A percentile compares a stretch with the other conserved stretches of the same genome.
These are phyloP conservation scores for Pseudognaphalium luteoalbum DNA, from an alignment of 129 eudicot genomes.

Conservation along the genomic window DNA sequence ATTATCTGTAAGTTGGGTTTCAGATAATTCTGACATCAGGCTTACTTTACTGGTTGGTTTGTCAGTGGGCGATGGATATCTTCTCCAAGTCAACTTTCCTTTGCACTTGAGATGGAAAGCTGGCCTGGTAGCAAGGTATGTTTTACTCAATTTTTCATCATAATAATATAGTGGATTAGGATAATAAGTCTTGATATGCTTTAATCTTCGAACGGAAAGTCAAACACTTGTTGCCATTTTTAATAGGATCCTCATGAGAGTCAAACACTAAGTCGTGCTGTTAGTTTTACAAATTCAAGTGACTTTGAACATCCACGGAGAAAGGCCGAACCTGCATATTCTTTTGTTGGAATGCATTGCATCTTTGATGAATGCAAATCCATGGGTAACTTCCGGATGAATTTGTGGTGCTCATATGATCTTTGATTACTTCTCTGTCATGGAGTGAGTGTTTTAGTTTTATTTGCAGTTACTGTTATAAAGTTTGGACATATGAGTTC, in stretches of 20 bases:
- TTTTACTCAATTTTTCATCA: background rate
- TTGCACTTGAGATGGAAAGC: conserved; percentile 71
- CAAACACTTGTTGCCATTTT: background rate
- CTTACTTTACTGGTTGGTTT: conserved; percentile 67
- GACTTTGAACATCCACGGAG: conserved; percentile 56
- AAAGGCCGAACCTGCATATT: conserved; percentile 83
- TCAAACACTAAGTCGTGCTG: conserved; percentile 60
- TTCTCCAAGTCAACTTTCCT: conserved; percentile 73
- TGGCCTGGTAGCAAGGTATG: conserved; percentile 72
- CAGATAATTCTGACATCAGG: conserved; percentile 62
- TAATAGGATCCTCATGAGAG: conserved; percentile 60
- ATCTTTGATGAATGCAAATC: conserved; percentile 98
- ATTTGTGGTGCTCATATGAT: background rate
- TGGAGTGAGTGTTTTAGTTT: conserved; percentile 9
- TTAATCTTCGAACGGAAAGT: background rate
- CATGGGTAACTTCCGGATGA: conserved; percentile 56
- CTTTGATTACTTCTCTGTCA: background rate
- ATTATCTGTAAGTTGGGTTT: conserved; percentile 33
- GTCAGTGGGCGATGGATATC: conserved; percentile 86
- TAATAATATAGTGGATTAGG: background rate
- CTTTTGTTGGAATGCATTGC: conserved; percentile 99
- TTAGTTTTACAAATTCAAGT: conserved; percentile 69
- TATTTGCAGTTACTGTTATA: conserved; percentile 72
- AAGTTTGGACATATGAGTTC: conserved; percentile 99
- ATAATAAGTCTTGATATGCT: background rate